These are phyloP conservation scores for Ogataea saltuana DNA, from an alignment of 805 yeast genomes.

Conservation along the genomic window DNA sequence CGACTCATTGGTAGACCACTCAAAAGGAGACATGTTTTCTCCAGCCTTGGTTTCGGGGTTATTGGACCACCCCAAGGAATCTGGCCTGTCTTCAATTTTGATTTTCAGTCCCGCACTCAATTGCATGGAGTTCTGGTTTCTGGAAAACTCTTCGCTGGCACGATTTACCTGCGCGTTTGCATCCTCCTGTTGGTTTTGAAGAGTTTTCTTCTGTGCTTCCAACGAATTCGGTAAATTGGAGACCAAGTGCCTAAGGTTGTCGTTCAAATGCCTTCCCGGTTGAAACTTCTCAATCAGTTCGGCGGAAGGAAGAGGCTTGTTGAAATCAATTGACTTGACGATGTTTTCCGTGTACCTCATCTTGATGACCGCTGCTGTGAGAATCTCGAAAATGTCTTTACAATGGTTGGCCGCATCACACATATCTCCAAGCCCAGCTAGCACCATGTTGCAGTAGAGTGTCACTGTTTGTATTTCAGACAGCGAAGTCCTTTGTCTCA, in stretches of 20 bases:
- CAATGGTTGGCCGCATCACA: conserved; percentile 82
- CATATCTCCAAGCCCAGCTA: conserved; percentile 60
- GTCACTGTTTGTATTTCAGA: conserved; percentile 52
- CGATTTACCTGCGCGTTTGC: not conserved
- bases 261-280: conserved; percentile 40
- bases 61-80: too few species aligned
- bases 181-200: conserved; percentile 6
- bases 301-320: conserved; percentile 30
- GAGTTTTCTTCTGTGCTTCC: conserved; percentile 13
- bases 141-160: too few species aligned
- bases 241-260: conserved; percentile 42
- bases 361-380: conserved; percentile 69
- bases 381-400: conserved; percentile 66
- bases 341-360: conserved; percentile 46
- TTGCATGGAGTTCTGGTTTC: too few species aligned
- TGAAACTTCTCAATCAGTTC: conserved; percentile 33
- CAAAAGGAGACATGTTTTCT: conserved; percentile 25
- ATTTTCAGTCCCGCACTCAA: too few species aligned
- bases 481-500: conserved; percentile 45
- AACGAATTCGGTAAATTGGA: conserved; percentile 34
- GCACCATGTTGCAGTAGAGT: conserved; percentile 52
- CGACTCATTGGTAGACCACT: conserved; percentile 40
- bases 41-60: not conserved
- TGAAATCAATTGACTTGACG: conserved; percentile 28
- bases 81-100: not conserved